Evolutionary conservation across 1,284 basidiomycete genomes (phyloP), one percentile per base, ranked within the genome.

Genomic region (Puccinia polysora): DNA sequence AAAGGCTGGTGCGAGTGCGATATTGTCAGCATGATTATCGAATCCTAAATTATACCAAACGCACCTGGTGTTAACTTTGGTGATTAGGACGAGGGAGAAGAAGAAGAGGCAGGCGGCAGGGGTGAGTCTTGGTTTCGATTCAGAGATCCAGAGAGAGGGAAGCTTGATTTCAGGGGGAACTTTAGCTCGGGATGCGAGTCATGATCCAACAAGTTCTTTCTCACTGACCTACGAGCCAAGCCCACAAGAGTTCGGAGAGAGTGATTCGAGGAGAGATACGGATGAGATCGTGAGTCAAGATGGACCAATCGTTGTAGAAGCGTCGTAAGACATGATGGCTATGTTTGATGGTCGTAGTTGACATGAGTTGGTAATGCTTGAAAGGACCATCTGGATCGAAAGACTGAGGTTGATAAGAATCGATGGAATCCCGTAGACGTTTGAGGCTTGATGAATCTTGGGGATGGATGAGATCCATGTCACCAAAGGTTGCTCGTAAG

Each of bases 11-110:
- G 74, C 74, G 0, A 78, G 72, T 12, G 77, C 75, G 10, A 78
- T 67, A 43, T 76, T 76, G 69, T 78, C 74, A n/a, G 36, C 43
- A 20, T 74, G 73, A 15, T 73, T 62, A 12, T 65, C 62, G 3
- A 58, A 45, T 10, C 74, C 75, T 20, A 76, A 60, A 38, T 77
- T 74, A 53, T 74, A 75, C 52, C 75, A 78, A 20, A 78, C 74
- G 55, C 76, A 78, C 38, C 77, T 75, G 6, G 76, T 77, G 60
- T 78, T 78, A 65, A 77, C 76, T 76, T 64, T 4, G 0, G 0
- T 20, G 4, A 15, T 28, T 15, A 23, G 18, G 4, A 53, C 45
- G 30, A 38, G 20, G 14, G 20, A n/a, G 40, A 50, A 49, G 12
- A 38, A 32, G 20, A 52, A 15, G 25, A 34, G 49, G 0, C 14